These are phyloP conservation scores for Clavulina sp. DNA, from an alignment of 768 basidiomycete species.

Conservation along the genomic window DNA sequence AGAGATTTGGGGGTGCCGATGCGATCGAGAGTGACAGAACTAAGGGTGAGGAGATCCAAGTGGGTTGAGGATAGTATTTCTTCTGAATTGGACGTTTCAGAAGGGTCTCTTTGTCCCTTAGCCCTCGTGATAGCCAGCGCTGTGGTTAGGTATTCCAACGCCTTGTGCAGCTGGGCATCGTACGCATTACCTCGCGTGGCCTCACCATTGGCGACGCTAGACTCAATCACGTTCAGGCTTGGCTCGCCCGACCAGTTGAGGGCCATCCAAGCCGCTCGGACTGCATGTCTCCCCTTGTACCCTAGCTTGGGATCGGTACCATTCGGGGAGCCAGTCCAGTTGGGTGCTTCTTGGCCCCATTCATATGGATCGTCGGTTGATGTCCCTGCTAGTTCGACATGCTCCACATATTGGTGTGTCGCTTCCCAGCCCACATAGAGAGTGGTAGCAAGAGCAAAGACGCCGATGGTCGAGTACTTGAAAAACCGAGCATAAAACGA, in stretches of 20 bases:
- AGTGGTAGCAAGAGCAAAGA: slow-evolving; percentile 3
- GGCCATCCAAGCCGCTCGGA: slow-evolving; percentile 58
- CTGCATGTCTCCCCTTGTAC: slow-evolving; percentile 37
- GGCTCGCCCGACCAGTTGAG: slow-evolving; percentile 43
- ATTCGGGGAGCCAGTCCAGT: slow-evolving; percentile 36
- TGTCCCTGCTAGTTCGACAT: slow-evolving; percentile 23
- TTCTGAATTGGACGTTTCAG: neutral
- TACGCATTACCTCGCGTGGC: neutral
- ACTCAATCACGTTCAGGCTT: slow-evolving; percentile 22
- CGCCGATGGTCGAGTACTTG: slow-evolving; percentile 3
- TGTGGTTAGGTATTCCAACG: slow-evolving; percentile 1
- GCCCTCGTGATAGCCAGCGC: slow-evolving; percentile 3
- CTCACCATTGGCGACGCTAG: neutral
- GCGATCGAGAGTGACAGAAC: slow-evolving; percentile 41
- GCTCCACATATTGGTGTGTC: slow-evolving; percentile 48
- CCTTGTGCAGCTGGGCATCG: neutral
- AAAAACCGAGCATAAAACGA: neutral
- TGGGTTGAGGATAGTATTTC: neutral
- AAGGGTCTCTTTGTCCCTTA: slow-evolving; percentile 1
- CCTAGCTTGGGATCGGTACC: slow-evolving; percentile 64
- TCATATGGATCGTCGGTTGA: slow-evolving; percentile 14
- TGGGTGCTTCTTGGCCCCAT: slow-evolving; percentile 22
- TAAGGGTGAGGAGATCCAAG: slow-evolving; percentile 32
- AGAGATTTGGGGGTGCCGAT: slow-evolving; percentile 35
- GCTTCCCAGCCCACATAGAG: slow-evolving; percentile 28